Evolutionary conservation across 2,329 filamentous ascomycete species (phyloP), one percentile per base, ranked within the genome.

Genomic region (Phaeomoniella chlamydospora): DNA sequence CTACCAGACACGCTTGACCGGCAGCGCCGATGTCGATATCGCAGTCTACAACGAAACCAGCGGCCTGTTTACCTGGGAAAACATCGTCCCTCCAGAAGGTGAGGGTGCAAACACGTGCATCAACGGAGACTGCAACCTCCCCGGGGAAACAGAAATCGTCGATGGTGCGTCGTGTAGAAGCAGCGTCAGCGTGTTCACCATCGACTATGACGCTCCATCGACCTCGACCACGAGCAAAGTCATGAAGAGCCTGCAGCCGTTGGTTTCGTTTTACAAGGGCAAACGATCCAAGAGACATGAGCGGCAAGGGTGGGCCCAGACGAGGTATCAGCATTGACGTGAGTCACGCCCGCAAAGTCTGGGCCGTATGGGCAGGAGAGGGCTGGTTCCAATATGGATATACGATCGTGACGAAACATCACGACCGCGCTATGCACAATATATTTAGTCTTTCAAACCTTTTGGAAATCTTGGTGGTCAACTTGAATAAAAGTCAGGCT

Each of bases 101-200:
- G 56, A 53, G 1, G 65, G 62, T 2, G 52, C 64, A 2, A 70
- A 70, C 36, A 46, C 52, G 1, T 69, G 65, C 38, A 62, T 68
- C 43, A 69, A 70, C 34, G 68, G 67, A 1, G 60, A 71, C 37
- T 68, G 65, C 46, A 50, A 48, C 4, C 46, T 71, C n/a, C 63
- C 64, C 0, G 65, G 67, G 0, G 67, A 72, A 55, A 68, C 64
- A 1, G 57, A 55, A 29, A 53, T 69, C 2, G 56, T 70, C 9
- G 54, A 58, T 34, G 50, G 54, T 11, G 22, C n/a, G n/a, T 62
- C 61, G 0, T 62, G 55, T 29, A 49, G 59, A 2, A 53, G 54
- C 37, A 35, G 46, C 11, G 58, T 71, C 2, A 61, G 53, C 1
- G 51, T 68, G 0, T 71, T 68, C 39, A 67, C 63, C 0, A 57